Percentiles rank a stretch among this genome's conserved stretches.
phyloP scores from a whole-genome alignment of 2,329 filamentous ascomycete genomes.

The Colletotrichum paranaense region DNA sequence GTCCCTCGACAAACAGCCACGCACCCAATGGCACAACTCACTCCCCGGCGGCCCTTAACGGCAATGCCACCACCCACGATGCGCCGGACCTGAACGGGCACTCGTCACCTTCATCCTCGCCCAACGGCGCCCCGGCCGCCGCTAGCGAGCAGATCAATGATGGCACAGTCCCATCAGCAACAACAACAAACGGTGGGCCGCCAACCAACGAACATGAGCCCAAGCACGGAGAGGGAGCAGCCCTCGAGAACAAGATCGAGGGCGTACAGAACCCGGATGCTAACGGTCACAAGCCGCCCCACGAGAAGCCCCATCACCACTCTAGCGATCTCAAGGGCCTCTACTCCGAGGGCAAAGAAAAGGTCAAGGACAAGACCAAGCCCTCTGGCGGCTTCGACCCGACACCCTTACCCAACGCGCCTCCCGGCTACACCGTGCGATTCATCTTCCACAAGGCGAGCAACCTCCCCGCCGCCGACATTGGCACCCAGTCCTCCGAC shows the following conservation, averaged over 20 bases:
- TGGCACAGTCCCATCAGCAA: slow-evolving; percentile 18
- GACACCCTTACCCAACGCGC: slow-evolving; percentile 80
- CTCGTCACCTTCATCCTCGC: neutral
- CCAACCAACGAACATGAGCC: slow-evolving; percentile 20
- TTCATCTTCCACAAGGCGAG: slow-evolving; percentile 85
- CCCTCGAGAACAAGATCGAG: slow-evolving; percentile 28
- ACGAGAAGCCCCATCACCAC: slow-evolving; percentile 36
- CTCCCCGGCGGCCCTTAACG: neutral
- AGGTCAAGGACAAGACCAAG: slow-evolving; percentile 52
- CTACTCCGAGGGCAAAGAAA: slow-evolving; percentile 49
- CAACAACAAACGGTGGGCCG: slow-evolving; percentile 31
- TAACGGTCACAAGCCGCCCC: slow-evolving; percentile 31
- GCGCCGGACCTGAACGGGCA: neutral
- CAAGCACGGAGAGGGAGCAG: slow-evolving; percentile 10
- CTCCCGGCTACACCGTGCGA: slow-evolving; percentile 84
- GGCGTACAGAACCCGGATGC: slow-evolving; percentile 30
- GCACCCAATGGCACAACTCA: neutral
- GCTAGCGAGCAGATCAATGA: slow-evolving; percentile 1
- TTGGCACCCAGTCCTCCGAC: slow-evolving; percentile 82
- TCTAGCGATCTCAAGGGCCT: slow-evolving; percentile 46
- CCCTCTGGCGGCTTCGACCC: slow-evolving; percentile 84
- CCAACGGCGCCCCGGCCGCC: neutral
- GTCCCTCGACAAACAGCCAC: neutral
- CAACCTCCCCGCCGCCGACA: slow-evolving; percentile 86
- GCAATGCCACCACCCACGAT: slow-evolving; percentile 5